Percentiles rank a stretch among this genome's conserved stretches.
Conservation (phyloP, 2,329 filamentous ascomycete genomes). For the Penicillium sp. region DNA sequence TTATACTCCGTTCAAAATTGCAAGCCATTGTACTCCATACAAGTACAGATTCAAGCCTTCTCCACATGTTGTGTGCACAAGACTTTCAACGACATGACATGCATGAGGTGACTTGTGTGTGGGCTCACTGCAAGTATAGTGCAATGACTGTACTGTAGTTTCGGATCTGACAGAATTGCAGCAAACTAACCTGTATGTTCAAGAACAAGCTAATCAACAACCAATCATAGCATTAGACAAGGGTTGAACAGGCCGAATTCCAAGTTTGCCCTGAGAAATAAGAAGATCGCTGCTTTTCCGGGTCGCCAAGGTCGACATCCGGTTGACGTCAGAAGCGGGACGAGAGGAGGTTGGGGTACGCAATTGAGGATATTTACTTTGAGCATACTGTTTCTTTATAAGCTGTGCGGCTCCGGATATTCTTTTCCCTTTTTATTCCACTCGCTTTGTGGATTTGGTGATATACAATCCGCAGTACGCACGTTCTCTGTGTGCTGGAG, state of each 20-base stretch:
- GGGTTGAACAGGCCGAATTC: not conserved
- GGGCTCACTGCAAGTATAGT: not conserved
- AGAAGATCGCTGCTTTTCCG: slow-evolving; percentile 17
- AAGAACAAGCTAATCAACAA: not conserved
- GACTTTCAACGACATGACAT: not conserved
- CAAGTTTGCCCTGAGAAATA: slow-evolving; percentile 11
- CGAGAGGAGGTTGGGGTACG: slow-evolving; percentile 12
- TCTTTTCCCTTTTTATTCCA: not conserved
- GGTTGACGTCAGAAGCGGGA: slow-evolving; percentile 25
- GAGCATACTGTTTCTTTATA: not conserved
- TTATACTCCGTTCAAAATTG: not conserved
- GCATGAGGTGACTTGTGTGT: not conserved
- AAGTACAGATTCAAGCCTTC: too few relatives aligned
- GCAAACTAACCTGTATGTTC: not conserved
- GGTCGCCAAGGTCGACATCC: slow-evolving; percentile 15
- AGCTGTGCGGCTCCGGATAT: not conserved
- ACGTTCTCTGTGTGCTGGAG: not conserved
- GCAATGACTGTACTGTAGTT: not conserved
- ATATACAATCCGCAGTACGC: not conserved
- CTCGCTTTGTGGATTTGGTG: not conserved
- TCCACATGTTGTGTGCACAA: not conserved
- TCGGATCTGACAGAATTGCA: not conserved
- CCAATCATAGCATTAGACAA: not conserved
- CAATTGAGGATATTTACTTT: not conserved
- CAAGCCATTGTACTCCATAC: too few relatives aligned